Percentiles rank a stretch among this genome's conserved stretches.
These are phyloP conservation scores for Brassica cretica DNA, from an alignment of 345 rosid species.

Conservation along the genomic window DNA sequence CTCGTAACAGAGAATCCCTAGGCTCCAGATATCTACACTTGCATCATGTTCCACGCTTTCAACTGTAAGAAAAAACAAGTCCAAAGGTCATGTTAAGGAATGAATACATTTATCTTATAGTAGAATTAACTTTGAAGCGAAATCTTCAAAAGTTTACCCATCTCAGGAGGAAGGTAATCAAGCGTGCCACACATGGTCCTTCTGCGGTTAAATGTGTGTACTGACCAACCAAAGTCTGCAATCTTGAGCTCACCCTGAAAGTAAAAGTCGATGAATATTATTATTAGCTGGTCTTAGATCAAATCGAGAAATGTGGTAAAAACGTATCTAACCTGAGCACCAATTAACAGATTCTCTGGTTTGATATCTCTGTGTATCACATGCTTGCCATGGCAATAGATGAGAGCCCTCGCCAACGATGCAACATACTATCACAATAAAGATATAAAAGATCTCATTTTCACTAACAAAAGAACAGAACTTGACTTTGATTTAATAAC, in stretches of 20 bases:
- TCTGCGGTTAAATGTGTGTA: slow-evolving; percentile 96
- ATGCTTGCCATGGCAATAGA: slow-evolving; percentile 98
- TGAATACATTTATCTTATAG: not conserved
- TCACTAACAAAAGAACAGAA: not conserved
- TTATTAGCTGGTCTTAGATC: not conserved
- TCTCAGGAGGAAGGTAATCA: slow-evolving; percentile 98
- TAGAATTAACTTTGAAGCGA: not conserved
- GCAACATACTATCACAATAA: slow-evolving; percentile 76
- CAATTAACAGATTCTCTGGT: slow-evolving; percentile 89
- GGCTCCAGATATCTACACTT: slow-evolving; percentile 97
- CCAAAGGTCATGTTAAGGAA: not conserved
- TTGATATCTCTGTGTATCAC: slow-evolving; percentile 97
- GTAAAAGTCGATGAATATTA: not conserved
- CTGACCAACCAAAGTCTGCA: slow-evolving; percentile 99
- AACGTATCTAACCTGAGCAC: slow-evolving; percentile 65
- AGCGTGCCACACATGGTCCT: slow-evolving; percentile 96
- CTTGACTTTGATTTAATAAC: not conserved
- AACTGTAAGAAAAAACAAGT: slow-evolving; percentile 43
- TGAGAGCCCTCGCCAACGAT: slow-evolving; percentile 92
- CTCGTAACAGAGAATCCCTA: slow-evolving; percentile 91
- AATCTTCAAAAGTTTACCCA: slow-evolving; percentile 55
- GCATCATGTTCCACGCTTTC: slow-evolving; percentile 98
- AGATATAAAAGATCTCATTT: not conserved
- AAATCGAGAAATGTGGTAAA: not conserved
- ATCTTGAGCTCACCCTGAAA: slow-evolving; percentile 96